Base-by-base conservation (phyloP, 2,329 filamentous ascomycete genomes). In the Diaporthe aspalathi region DNA sequence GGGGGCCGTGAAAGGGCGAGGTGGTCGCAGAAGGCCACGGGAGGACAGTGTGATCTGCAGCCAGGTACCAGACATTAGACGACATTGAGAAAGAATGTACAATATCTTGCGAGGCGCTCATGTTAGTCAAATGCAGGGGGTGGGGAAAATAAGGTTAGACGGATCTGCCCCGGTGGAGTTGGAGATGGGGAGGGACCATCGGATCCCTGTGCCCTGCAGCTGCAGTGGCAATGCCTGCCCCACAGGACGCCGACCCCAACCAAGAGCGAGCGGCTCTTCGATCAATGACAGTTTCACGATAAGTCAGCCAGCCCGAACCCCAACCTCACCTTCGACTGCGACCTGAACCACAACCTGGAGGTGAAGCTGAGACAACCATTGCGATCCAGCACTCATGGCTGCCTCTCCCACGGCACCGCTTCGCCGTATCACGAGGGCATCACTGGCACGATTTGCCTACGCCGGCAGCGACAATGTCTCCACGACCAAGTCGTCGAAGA, bases 341-440 rank as follows among this genome's bases (percentile, higher is more conserved):
- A n/a, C 38, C 17, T 20, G 3, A n/a, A 20, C 11, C 17, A 20
- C 16, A n/a, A 20, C 20, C 17, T 9, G 27, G 8, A 16, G 2
- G 5, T 50, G 47, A 20, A 16, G 2, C 8, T 27, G 6, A 22
- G 3, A 1, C 3, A 22, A 22, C 3, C 20, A 16, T 9, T 5
- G 5, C 11, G 27, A 3, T 49, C 6, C 20, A n/a, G 3, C 14
- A 52, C 50, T 5, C 56, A 73, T 73, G 72, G 76, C 74, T 49
- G 76, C 74, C 47, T 76, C 78, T 27, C 77, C 79, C 16, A 47
- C 56, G 2, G 57, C 29, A 5, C 72, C 69, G 2, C 81, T 81
- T 11, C 83, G 84, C 54, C 83, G 87, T 72, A 83, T 83, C 70
- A 86, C 89, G 74, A 80, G 87, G 73, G 81, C 85, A n/a, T 80